phyloP scores from a whole-genome alignment of 1,139 yeast species.

The Hyphopichia burtonii region DNA sequence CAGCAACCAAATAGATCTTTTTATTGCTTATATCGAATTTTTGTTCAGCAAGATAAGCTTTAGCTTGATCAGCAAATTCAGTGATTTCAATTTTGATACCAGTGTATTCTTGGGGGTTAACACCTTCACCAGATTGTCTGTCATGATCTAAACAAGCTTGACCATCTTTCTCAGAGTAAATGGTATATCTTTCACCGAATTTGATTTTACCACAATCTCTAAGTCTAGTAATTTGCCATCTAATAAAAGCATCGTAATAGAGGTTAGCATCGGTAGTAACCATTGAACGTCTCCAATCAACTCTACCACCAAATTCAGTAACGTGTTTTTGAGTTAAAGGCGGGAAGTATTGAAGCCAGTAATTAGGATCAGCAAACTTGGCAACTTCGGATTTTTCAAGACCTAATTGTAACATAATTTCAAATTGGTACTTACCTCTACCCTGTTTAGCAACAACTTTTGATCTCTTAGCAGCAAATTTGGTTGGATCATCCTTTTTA shows the following conservation, averaged over 20 bases:
- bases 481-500: constrained; percentile 75
- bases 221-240: constrained; percentile 95
- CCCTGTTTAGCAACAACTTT: constrained; percentile 94
- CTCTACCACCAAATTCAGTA: constrained; percentile 81
- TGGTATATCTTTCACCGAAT: constrained; percentile 97
- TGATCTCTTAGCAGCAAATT: constrained; percentile 87
- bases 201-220: constrained; percentile 87
- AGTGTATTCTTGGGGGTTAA: constrained; percentile 92
- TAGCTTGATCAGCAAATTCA: constrained; percentile 61
- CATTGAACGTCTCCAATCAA: constrained; percentile 97
- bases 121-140: constrained; percentile 96
- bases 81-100: constrained; percentile 81
- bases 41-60: constrained; percentile 46
- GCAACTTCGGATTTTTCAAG: constrained; percentile 78
- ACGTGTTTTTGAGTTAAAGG: constrained; percentile 84
- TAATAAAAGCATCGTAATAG: constrained; percentile 89
- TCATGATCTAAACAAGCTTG: constrained; percentile 99
- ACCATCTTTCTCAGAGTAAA: constrained; percentile 95
- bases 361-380: constrained; percentile 82
- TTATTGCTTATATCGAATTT: constrained; percentile 49
- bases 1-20: constrained; percentile 84
- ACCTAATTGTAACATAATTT: constrained; percentile 93
- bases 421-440: constrained; percentile 90
- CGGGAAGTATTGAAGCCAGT: constrained; percentile 93
- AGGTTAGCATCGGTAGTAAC: constrained; percentile 95